Evolutionary conservation across 441 rosid genomes (phyloP).

Genomic region (Bruguiera hainesii): DNA sequence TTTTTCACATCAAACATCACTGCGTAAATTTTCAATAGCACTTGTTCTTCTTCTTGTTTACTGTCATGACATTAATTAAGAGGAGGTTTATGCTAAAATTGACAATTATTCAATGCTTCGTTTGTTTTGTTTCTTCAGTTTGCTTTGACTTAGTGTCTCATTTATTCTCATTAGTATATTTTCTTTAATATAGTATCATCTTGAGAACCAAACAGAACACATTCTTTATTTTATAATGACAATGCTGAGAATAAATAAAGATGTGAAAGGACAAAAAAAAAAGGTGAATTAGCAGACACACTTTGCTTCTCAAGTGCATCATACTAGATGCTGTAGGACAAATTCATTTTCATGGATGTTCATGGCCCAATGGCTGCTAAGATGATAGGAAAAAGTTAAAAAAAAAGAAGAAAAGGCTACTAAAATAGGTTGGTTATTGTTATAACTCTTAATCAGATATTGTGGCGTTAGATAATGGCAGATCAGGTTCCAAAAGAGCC

Average conservation of each 20-base stretch:
- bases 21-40: not conserved
- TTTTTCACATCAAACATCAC: not conserved
- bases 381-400: not conserved
- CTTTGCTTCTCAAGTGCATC: conserved; percentile 24
- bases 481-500: too few species aligned
- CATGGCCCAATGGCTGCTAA: too few species aligned
- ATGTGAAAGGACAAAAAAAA: not conserved
- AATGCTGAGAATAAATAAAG: not conserved
- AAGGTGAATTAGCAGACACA: conserved; percentile 8
- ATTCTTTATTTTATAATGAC: not conserved
- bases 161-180: not conserved
- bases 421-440: not conserved
- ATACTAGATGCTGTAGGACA: conserved; percentile 12
- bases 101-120: not conserved
- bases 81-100: not conserved
- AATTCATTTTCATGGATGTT: not conserved
- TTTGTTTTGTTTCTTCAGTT: not conserved
- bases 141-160: not conserved
- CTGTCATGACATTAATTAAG: not conserved
- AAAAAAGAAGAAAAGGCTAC: not conserved
- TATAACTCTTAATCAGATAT: too few species aligned
- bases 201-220: not conserved
- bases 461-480: too few species aligned
- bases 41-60: not conserved
- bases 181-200: not conserved